Base-by-base conservation (phyloP, 2,329 filamentous ascomycete species). In the Penicillium sp. region DNA sequence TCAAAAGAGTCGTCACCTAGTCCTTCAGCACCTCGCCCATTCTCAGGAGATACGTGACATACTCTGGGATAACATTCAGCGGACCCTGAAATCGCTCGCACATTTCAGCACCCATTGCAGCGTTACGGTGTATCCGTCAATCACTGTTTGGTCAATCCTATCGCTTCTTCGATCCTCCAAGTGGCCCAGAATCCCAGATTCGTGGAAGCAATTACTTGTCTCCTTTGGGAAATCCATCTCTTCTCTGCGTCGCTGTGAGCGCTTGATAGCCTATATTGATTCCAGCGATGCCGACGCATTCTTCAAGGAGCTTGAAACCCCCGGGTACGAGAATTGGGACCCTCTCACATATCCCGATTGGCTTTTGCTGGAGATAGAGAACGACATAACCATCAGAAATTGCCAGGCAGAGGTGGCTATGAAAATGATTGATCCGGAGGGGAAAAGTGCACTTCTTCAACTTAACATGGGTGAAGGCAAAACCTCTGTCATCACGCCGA, bases 341-440 rank as follows among this genome's bases (percentile, higher is more conserved):
- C 73, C 76, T 0, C 7, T 54, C 0, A 44, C 75, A 0, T 63
- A 69, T 25, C 80, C 83, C 0, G 83, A 87, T 15, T 80, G 70
- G 43, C 64, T 87, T 0, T 62, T 88, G 0, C 43, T 87, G 0
- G 83, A 87, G 55, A 66, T 83, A 1, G 83, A 87, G 37, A 79
- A 72, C 21, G 72, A 74, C 1, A 69, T 87, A 2, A 53, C 80
- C 7, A 80, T 88, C 7, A 74, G 85, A 0, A 54, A 69, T 7
- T 7, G 7, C 1, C 21, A 23, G 21, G 21, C 7, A 7, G 7
- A 23, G 11, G 11, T 23, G 7, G 21, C 21, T 7, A 7, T 7
- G 11, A 7, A 23, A 11, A 23, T 23, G 21, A 7, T 7, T 7
- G 11, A 7, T 11, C 11, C 21, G 7, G 21, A 23, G 7, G 21